Base-by-base conservation (phyloP, 2,329 filamentous ascomycete species). In the Aspergillus chevalieri region DNA sequence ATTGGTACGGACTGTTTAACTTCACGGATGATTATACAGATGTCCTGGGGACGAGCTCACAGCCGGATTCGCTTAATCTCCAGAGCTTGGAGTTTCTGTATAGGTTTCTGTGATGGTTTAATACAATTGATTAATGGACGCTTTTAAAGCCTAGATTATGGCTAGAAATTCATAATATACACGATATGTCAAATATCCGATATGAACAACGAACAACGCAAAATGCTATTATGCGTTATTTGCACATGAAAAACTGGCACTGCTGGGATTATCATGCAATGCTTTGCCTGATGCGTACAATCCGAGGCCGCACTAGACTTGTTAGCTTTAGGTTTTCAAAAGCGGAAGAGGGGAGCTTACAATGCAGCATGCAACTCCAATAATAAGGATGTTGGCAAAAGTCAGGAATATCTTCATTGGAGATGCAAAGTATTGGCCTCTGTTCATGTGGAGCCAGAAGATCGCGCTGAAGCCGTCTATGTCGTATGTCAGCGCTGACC, bases 1-100 rank as follows among this genome's bases (percentile, higher is more conserved):
- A 66, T 19, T 61, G 63, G 54, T 65, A 62, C 34, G 64, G 64
- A 22, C 45, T 65, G 33, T 65, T 65, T 17, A 59, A 65, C 28
- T 56, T 64, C 26, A 58, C 58, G 2, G 62, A 65, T 38, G 63
- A 65, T 45, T 58, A 63, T 44, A 53, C 57, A 28, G 63, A 62
- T 12, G 54, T 65, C 28, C 52, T 64, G 9, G 62, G 61, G 8
- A 47, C 51, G 8, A 57, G 61, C 41, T 59, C 62, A n/a, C 62
- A 64, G 22, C 58, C 60, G 38, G 64, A 66, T 43, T 57, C 63
- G 33, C 50, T 65, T 6, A 65, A 65, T 22, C 52, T 61, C 15
- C 58, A 64, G 38, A 66, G 64, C 39, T 44, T 66, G n/a, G 61
- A 65, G 46, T 65, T 61, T 47, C 45, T 65, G 8, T 66, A 65